Conservation (phyloP, 768 basidiomycete species). For the Phaffia tasmanica region DNA sequence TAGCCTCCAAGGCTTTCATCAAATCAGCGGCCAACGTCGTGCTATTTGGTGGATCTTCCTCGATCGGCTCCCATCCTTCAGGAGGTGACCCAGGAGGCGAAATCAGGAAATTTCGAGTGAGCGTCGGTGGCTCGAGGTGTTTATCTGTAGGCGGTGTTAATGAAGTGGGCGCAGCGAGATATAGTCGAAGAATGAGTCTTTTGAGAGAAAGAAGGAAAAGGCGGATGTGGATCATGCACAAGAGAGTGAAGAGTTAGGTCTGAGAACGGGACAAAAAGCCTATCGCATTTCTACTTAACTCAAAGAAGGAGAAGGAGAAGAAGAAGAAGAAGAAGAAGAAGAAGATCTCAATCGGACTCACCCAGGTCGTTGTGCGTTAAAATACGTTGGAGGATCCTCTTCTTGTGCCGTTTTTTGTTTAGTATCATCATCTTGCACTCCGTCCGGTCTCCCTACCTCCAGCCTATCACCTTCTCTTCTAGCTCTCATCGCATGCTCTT, state of each 20-base stretch:
- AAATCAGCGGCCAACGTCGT: constrained; percentile 78
- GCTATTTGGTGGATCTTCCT: constrained; percentile 79
- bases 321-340: neutral
- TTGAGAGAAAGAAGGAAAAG: neutral
- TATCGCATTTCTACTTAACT: too few relatives aligned
- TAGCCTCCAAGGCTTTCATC: constrained; percentile 59
- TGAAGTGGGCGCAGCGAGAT: constrained; percentile 32
- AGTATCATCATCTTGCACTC: constrained; percentile 52
- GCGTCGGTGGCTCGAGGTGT: constrained; percentile 61
- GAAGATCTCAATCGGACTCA: neutral
- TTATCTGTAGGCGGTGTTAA: constrained; percentile 29
- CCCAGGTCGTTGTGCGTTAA: neutral
- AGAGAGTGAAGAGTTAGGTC: neutral
- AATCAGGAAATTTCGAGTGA: constrained; percentile 91
- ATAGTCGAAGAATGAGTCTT: constrained; percentile 38
- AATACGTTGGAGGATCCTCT: too few relatives aligned
- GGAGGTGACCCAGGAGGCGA: constrained; percentile 97
- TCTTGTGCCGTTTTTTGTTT: neutral
- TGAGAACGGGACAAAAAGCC: neutral
- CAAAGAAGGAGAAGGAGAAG: neutral
- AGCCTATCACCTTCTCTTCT: constrained; percentile 26
- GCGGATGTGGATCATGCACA: neutral
- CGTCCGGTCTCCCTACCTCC: constrained; percentile 28
- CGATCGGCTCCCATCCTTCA: constrained; percentile 85
- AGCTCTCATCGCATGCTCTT: constrained; percentile 18